Base-by-base conservation (phyloP, 495 filamentous ascomycete species). In the Neurospora discreta region DNA sequence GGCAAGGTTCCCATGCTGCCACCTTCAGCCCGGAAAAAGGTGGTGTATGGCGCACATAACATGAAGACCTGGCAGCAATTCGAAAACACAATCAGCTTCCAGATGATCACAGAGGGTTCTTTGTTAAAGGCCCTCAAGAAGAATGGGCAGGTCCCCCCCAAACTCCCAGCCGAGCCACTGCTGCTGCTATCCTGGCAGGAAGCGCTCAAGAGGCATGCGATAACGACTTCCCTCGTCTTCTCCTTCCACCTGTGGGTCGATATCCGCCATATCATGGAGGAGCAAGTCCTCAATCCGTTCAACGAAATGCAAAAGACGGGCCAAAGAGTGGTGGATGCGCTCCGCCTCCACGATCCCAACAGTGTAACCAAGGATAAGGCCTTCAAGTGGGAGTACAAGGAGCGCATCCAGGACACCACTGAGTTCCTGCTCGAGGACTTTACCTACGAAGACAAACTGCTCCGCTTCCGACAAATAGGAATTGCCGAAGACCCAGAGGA, bases 241-340 rank as follows among this genome's bases (percentile, higher is more conserved):
- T 75, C 72, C 7, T 70, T 76, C 13, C 77, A 79, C 23, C 68
- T 80, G 15, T 77, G 71, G 68, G 71, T 77, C 26, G 77, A 80
- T 42, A 76, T 80, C 69, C 79, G 78, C n/a, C 68, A 74, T 43
- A 80, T 79, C 44, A 40, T 80, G 20, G 79, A 80, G 18, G 70
- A 73, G 3, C 70, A 77, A 10, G 73, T 72, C 20, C 33, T 23
- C n/a, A 39, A 73, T 16, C 69, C 74, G 10, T 77, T 78, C 67
- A 39, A 77, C 13, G 68, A 75, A 33, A 69, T 77, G 3, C 76
- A 76, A 38, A 4, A 33, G 10, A 75, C 73, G 15, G 78, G 73
- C 0, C 18, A 67, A 1, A 70, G 43, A 18, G 71, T 74, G 38
- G 71, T 68, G 11, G n/a, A 69, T 13, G 73, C 68, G 18, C 71